phyloP scores from a whole-genome alignment of 371 early-diverging fungal genomes.

The Mucor racemosus region DNA sequence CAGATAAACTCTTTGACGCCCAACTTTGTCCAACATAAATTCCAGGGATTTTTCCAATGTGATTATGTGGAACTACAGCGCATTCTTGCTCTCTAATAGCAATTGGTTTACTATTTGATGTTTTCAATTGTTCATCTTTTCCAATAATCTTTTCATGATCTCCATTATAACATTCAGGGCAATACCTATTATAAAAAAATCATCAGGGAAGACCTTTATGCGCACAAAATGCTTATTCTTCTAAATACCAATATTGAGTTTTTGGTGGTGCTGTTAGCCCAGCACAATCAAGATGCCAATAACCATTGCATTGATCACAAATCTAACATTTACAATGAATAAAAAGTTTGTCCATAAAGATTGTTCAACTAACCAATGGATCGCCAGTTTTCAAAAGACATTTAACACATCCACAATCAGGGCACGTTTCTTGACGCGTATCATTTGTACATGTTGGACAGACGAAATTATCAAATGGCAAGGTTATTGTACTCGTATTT shows the following conservation, averaged over 20 bases:
- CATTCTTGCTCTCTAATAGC: conserved; percentile 39
- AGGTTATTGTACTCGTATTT: background rate
- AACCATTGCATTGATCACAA: conserved; percentile 67
- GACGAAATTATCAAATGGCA: conserved; percentile 10
- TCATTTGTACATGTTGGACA: conserved; percentile 55
- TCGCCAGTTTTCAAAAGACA: conserved; percentile 60
- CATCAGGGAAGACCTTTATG: no score
- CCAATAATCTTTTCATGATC: conserved; percentile 38
- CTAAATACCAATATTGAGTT: conserved; percentile 45
- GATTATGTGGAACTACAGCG: conserved; percentile 32
- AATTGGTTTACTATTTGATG: background rate
- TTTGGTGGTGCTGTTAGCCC: conserved; percentile 43
- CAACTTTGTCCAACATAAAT: conserved; percentile 63
- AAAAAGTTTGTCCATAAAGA: no score
- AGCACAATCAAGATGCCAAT: conserved; percentile 60
- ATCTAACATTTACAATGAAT: conserved; percentile 17
- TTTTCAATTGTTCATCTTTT: conserved; percentile 38
- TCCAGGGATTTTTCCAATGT: conserved; percentile 66
- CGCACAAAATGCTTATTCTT: no score
- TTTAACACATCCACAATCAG: conserved; percentile 57
- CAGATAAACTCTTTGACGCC: conserved; percentile 43
- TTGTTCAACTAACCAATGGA: conserved; percentile 40
- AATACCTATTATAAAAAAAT: conserved; percentile 41
- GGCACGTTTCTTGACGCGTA: conserved; percentile 42
- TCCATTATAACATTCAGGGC: conserved; percentile 54